phyloP scores from a whole-genome alignment of 352 stramenopile species.

The Phytophthora pistaciae region DNA sequence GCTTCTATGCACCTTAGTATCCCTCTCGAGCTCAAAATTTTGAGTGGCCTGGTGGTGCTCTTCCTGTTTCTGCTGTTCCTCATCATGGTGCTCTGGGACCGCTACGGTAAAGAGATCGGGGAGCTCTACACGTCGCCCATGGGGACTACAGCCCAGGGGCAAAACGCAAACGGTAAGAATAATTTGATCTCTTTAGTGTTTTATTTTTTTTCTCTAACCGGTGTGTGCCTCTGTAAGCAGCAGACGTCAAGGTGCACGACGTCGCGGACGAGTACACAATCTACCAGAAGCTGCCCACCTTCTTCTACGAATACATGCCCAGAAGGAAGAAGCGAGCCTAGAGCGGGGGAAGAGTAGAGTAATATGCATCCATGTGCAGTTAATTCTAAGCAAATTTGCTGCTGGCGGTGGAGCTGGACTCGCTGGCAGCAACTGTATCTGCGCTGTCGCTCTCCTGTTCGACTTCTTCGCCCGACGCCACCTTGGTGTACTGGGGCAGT shows the following conservation, averaged over 20 bases:
- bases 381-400: conserved; percentile 7
- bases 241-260: conserved; percentile 71
- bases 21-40: conserved; percentile 74
- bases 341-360: background rate
- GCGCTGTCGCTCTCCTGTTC: conserved; percentile 21
- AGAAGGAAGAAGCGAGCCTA: conserved; percentile 65
- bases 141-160: conserved; percentile 26
- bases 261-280: conserved; percentile 85
- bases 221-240: background rate
- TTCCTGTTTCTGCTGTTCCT: conserved; percentile 88
- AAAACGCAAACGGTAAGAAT: conserved; percentile 39
- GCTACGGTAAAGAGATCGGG: conserved; percentile 85
- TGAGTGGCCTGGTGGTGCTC: conserved; percentile 67
- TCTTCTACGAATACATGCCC: conserved; percentile 91
- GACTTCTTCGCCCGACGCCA: conserved; percentile 13
- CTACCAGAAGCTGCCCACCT: conserved; percentile 88
- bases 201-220: background rate
- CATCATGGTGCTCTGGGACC: conserved; percentile 84
- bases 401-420: background rate
- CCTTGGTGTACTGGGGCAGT: conserved; percentile 40
- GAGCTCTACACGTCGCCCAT: conserved; percentile 75
- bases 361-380: conserved; percentile 1
- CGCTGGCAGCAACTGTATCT: background rate
- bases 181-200: background rate
- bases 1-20: conserved; percentile 45